These are phyloP conservation scores for Cystoderma amianthinum DNA, from an alignment of 768 basidiomycete species.

Conservation along the genomic window DNA sequence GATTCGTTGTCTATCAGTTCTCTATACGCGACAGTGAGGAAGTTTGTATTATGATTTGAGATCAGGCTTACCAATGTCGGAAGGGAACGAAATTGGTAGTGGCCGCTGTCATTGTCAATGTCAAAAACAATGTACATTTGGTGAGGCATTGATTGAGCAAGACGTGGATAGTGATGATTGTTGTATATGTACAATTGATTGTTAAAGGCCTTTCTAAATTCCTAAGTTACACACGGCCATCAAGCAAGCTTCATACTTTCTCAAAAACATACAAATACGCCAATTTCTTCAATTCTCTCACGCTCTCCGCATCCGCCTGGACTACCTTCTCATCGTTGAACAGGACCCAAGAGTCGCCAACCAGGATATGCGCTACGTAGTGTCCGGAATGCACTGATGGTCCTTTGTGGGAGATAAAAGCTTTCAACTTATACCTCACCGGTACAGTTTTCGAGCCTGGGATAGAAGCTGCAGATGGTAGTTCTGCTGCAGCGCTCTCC, in stretches of 20 bases:
- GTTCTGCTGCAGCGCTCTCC: constrained; percentile 20
- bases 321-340: constrained; percentile 98
- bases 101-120: no score
- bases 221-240: no score
- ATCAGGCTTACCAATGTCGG: no score
- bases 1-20: no score
- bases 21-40: no score
- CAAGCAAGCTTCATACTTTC: constrained; percentile 34
- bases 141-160: no score
- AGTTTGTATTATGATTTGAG: no score
- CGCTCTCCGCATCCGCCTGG: constrained; percentile 77
- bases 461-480: constrained; percentile 13
- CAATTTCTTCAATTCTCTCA: constrained; percentile 70
- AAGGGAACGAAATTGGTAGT: no score
- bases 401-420: constrained; percentile 96
- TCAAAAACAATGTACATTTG: no score
- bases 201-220: no score
- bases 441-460: constrained; percentile 59
- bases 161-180: no score
- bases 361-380: constrained; percentile 78
- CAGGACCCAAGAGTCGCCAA: constrained; percentile 67
- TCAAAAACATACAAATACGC: constrained; percentile 96
- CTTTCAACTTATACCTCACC: constrained; percentile 75
- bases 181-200: no score
- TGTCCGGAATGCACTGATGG: constrained; percentile 93